Conservation (phyloP, 2,329 filamentous ascomycete genomes). For the Penicillium brasilianum region DNA sequence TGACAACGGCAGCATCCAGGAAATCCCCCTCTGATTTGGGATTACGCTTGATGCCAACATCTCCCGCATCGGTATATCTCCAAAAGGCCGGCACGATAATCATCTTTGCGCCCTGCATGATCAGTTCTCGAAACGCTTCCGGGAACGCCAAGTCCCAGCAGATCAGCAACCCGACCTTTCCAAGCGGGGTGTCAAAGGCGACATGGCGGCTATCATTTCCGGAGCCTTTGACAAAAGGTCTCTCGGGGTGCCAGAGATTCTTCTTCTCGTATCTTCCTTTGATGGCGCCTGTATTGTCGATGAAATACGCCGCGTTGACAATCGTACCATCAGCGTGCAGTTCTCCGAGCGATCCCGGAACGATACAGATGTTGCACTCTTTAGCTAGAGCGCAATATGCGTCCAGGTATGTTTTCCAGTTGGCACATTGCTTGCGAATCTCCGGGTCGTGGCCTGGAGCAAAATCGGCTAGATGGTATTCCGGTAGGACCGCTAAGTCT, state of each 20-base stretch:
- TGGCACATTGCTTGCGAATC: conserved; percentile 52
- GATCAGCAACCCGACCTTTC: conserved; percentile 59
- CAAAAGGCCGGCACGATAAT: conserved; percentile 62
- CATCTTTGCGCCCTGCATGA: conserved; percentile 57
- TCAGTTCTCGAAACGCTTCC: conserved; percentile 60
- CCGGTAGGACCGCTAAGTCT: conserved; percentile 63
- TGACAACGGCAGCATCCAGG: conserved; percentile 55
- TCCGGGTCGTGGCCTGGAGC: conserved; percentile 49
- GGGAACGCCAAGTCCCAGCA: conserved; percentile 65
- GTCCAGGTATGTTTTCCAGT: conserved; percentile 57
- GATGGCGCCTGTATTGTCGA: conserved; percentile 53
- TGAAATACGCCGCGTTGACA: conserved; percentile 61
- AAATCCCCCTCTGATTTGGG: conserved; percentile 57
- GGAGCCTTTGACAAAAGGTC: conserved; percentile 8
- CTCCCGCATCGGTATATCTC: conserved; percentile 52
- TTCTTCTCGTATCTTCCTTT: conserved; percentile 15
- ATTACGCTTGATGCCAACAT: conserved; percentile 53
- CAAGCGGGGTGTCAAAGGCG: conserved; percentile 52
- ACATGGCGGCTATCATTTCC: conserved; percentile 6
- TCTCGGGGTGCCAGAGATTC: conserved; percentile 14
- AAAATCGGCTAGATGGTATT: conserved; percentile 63
- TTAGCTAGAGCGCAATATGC: conserved; percentile 58
- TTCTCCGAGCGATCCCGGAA: conserved; percentile 58
- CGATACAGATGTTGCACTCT: conserved; percentile 48
- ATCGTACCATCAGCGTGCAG: conserved; percentile 48